A percentile compares a stretch with the other conserved stretches of the same genome.
Evolutionary conservation across 352 stramenopile genomes (phyloP).

Genomic region (Phytophthora tentaculata): DNA sequence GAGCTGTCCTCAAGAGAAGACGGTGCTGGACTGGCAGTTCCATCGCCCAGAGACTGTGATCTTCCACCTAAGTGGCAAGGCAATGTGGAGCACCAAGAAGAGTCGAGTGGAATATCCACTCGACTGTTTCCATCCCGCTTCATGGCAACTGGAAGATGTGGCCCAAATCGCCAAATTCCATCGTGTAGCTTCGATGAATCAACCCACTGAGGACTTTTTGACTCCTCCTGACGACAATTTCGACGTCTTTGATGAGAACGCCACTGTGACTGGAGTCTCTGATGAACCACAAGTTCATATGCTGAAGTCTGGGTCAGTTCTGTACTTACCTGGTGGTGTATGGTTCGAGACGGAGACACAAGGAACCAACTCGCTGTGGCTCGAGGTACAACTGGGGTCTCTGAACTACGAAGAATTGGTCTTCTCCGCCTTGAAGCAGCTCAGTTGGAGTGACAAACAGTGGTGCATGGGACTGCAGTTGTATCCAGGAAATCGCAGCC

Average conservation of each 20-base stretch:
- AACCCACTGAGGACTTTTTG: neutral
- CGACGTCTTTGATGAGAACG: conserved; percentile 32
- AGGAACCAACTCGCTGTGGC: conserved; percentile 36
- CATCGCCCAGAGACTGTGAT: conserved; percentile 46
- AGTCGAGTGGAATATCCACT: conserved; percentile 31
- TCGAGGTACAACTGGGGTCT: conserved; percentile 50
- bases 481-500: conserved; percentile 9
- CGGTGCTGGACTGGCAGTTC: conserved; percentile 51
- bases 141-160: conserved; percentile 17
- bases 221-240: conserved; percentile 25
- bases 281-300: conserved; percentile 15
- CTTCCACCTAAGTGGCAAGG: conserved; percentile 45
- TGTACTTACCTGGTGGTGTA: conserved; percentile 58
- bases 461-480: conserved; percentile 33
- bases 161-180: conserved; percentile 30
- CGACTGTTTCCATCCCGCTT: conserved; percentile 33
- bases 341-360: conserved; percentile 49
- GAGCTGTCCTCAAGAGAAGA: conserved; percentile 16
- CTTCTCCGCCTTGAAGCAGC: conserved; percentile 36
- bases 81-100: conserved; percentile 35
- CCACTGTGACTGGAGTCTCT: conserved; percentile 1
- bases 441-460: conserved; percentile 34
- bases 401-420: conserved; percentile 35
- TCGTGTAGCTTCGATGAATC: conserved; percentile 8
- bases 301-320: conserved; percentile 45